phyloP scores from a whole-genome alignment of 768 basidiomycete genomes.

The Chalciporus chontae region DNA sequence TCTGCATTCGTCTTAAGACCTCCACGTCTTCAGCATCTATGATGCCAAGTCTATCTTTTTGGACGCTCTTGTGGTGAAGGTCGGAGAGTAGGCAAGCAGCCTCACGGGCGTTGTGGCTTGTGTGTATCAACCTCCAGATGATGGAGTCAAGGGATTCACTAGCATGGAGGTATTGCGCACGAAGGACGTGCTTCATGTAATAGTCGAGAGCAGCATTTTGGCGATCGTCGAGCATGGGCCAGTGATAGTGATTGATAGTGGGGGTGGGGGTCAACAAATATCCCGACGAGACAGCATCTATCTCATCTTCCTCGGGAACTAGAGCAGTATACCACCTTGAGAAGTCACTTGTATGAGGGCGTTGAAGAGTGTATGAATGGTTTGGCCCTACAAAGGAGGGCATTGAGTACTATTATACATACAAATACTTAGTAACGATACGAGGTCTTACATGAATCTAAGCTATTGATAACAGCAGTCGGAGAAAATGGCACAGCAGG shows the following conservation, averaged over 20 bases:
- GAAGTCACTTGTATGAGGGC: constrained; percentile 28
- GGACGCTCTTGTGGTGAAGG: constrained; percentile 42
- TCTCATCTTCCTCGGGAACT: constrained; percentile 16
- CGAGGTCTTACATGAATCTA: constrained; percentile 73
- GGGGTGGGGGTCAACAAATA: constrained; percentile 11
- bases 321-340: constrained; percentile 16
- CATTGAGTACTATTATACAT: constrained; percentile 67
- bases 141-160: constrained; percentile 43
- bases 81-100: constrained; percentile 63
- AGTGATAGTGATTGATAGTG: constrained; percentile 11
- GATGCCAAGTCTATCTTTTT: constrained; percentile 19
- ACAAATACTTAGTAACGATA: constrained; percentile 66
- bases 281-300: constrained; percentile 21
- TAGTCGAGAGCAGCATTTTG: constrained; percentile 30
- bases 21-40: constrained; percentile 23
- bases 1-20: constrained; percentile 25
- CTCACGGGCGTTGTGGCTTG: constrained; percentile 44
- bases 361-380: constrained; percentile 24
- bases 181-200: constrained; percentile 62
- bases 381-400: constrained; percentile 50
- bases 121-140: constrained; percentile 51
- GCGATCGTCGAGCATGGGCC: constrained; percentile 9
- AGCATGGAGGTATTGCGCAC: constrained; percentile 68
- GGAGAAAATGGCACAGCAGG: constrained; percentile 29
- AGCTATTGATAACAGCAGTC: constrained; percentile 45